Evolutionary conservation across 2,329 filamentous ascomycete genomes (phyloP).

Genomic region (Beauveria sp.): DNA sequence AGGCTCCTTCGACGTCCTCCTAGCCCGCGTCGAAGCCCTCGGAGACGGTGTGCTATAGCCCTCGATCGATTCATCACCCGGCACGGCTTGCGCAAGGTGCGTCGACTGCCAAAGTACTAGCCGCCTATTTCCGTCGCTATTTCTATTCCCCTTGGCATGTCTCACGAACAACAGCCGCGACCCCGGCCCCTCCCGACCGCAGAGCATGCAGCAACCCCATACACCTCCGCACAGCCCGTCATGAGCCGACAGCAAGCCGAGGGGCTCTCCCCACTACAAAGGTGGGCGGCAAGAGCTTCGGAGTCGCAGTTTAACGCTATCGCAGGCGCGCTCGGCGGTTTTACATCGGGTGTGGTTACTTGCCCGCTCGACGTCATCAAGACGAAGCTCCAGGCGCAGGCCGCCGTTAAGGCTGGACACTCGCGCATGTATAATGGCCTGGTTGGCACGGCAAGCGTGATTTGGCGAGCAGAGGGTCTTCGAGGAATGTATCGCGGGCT

Average conservation of each 20-base stretch:
- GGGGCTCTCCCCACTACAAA: slow-evolving; percentile 39
- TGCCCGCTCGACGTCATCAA: slow-evolving; percentile 99
- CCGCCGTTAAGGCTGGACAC: slow-evolving; percentile 41
- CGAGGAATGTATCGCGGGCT: slow-evolving; percentile 88
- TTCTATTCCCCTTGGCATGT: slow-evolving; percentile 32
- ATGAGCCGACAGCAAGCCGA: slow-evolving; percentile 15
- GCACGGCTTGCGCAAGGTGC: neutral
- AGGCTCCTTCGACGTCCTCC: slow-evolving; percentile 14
- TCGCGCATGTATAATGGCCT: slow-evolving; percentile 73
- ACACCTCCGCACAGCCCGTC: slow-evolving; percentile 14
- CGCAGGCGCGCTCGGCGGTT: slow-evolving; percentile 79
- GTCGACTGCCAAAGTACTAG: neutral
- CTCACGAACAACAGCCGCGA: slow-evolving; percentile 40
- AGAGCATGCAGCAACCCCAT: slow-evolving; percentile 32
- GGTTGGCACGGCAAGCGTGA: slow-evolving; percentile 75
- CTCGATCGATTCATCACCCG: neutral
- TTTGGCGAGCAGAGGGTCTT: slow-evolving; percentile 82
- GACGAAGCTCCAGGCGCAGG: slow-evolving; percentile 93
- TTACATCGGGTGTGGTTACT: slow-evolving; percentile 88
- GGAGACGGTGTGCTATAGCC: slow-evolving; percentile 11
- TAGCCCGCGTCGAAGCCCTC: slow-evolving; percentile 12
- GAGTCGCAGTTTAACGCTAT: slow-evolving; percentile 70
- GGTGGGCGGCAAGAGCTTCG: slow-evolving; percentile 48
- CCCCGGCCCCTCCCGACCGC: slow-evolving; percentile 20
- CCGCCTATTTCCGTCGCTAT: neutral